Base-by-base conservation (phyloP, 805 yeast genomes). In the Candida silvatica region DNA sequence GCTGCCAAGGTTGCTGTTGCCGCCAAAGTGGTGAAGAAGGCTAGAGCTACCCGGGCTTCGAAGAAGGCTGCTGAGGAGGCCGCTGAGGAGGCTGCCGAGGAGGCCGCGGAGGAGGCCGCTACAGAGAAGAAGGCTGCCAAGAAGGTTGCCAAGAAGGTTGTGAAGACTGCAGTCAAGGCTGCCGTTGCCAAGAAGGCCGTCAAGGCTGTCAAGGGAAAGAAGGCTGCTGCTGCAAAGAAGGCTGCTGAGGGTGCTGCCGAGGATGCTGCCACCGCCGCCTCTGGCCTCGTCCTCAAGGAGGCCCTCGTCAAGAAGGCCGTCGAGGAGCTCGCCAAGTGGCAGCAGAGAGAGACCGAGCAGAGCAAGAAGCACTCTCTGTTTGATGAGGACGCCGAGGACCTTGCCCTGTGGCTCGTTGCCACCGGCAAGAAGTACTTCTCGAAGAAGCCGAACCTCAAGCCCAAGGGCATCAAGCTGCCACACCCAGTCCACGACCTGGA, bases 381-480 rank as follows among this genome's bases (percentile, higher is more conserved):
- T 22, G 59, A 45, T 17, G 62, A 68, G 43, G 51, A 62, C 19
- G 62, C 73, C 41, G 77, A 67, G 8, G 71, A 66, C 29, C 70
- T 69, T 29, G 60, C 64, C 27, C 54, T 85, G 34, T 77, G 66
- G 48, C 59, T 87, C 37, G 77, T 76, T 40, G 62, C 82, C 27
- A 74, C 79, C 22, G 71, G 80, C 48, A 79, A 77, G 49, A 74
- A 77, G 49, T 79, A 71, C 44, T 74, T 76, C 54, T 61, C 80
- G 6, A 64, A 72, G 27, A 75, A 79, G 55, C 67, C 67, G 25
- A 66, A 71, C 32, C 66, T 77, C 44, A 78, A 78, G 51, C 75
- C 80, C 20, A 70, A 67, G 47, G 42, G 64, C 35, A 58, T 77
- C 29, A 45, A 58, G 24, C 55, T 79, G 33, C 47, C 59, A 41